Conservation (phyloP, 805 yeast species). For the Candida peoriensis region DNA sequence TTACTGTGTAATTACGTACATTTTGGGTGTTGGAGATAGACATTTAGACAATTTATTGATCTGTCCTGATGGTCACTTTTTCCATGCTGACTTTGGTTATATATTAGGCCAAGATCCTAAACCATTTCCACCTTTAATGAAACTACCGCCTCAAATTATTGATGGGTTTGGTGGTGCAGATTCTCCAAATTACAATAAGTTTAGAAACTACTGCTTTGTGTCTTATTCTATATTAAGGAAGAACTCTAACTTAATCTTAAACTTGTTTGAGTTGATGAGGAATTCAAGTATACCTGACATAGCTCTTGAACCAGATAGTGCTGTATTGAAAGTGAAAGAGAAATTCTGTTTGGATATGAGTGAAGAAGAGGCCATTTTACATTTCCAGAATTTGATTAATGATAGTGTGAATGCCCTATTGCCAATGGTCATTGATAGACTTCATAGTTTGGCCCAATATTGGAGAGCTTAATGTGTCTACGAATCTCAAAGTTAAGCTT, state of each 20-base stretch:
- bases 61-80: constrained; percentile 81
- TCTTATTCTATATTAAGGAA: constrained; percentile 87
- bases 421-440: constrained; percentile 91
- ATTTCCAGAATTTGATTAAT: constrained; percentile 89
- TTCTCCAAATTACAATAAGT: constrained; percentile 79
- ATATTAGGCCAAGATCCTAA: constrained; percentile 96
- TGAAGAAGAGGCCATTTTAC: constrained; percentile 93
- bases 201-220: constrained; percentile 90
- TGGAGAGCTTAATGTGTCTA: constrained; percentile 89
- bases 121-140: constrained; percentile 98
- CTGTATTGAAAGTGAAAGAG: constrained; percentile 88
- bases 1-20: constrained; percentile 91
- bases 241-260: constrained; percentile 83
- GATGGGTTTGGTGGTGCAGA: constrained; percentile 97
- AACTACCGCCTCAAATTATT: constrained; percentile 90
- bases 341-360: constrained; percentile 89
- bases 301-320: constrained; percentile 75
- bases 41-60: constrained; percentile 87
- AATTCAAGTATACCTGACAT: constrained; percentile 92
- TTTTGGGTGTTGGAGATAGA: constrained; percentile 95
- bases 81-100: constrained; percentile 98
- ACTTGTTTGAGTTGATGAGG: constrained; percentile 89
- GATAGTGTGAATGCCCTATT: constrained; percentile 91
- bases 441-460: constrained; percentile 94
- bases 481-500: no score